Base-by-base conservation (phyloP, 2,329 filamentous ascomycete species). In the Lachnellula arida region DNA sequence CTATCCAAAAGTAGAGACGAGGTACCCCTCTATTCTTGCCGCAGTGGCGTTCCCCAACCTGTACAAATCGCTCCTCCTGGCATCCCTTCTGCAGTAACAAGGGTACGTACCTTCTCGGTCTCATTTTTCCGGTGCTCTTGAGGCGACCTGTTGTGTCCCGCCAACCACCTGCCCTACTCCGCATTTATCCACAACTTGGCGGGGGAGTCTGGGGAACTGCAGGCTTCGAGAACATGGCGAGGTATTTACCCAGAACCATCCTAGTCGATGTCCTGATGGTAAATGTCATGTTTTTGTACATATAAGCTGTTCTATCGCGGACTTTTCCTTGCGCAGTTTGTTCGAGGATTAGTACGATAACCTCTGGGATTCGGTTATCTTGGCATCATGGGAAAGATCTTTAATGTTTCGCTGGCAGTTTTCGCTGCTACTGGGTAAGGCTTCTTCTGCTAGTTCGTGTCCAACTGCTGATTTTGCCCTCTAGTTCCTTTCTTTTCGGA, bases 361-460 rank as follows among this genome's bases (percentile, higher is more conserved):
- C 15, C 28, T 23, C 23, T 28, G 22, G 44, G 43, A 40, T 12
- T 53, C 5, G 23, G 17, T 34, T 40, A 37, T 51, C 48, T 23
- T 3, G 32, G 39, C 53, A 58, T 43, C 47, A 76, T 76, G 74
- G 74, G 74, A 49, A 69, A 71, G 53, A 46, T 70, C 46, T 76
- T 75, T 67, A 76, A 75, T 55, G 61, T 75, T 50, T 65, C 65
- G 9, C 67, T 76, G 34, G 73, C 73, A 22, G 55, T 72, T n/a
- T 76, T 76, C 49, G 74, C 73, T 46, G 72, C 68, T 23, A 76
- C 74, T 7, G 74, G 67, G 65, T 65, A 49, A 39, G 6, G 59
- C 52, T 34, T 25, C 19, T 22, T 22, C 39, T 37, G 28, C 5
- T 4, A 22, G 19, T 53, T 8, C 5, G 19, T 11, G 32, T 15